Base-by-base conservation (phyloP, 768 basidiomycete species). In the Dictyophora rubrovolvata region DNA sequence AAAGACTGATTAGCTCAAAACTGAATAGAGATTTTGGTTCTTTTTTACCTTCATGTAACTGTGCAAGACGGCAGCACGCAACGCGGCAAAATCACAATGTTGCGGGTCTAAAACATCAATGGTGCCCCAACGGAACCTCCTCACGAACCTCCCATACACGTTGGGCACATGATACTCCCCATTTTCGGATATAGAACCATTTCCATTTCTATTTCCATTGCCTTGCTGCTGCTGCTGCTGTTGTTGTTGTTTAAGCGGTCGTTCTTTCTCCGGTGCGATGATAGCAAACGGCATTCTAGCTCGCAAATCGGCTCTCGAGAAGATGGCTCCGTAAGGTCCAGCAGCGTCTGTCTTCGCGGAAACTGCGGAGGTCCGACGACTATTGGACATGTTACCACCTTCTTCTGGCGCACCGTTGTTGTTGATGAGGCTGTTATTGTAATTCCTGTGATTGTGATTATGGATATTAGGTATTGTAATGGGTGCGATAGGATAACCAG, bases 101-200 rank as follows among this genome's bases (percentile, higher is more conserved):
- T 77, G 78, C 55, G 91, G 89, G 70, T 90, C 78, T 53, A 93
- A 80, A 57, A 93, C 90, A 70, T 93, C 88, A 60, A 94, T 78
- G 49, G 79, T 86, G 36, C 93, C 93, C 93, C 93, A 95, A 64
- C 90, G 74, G 69, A 87, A 94, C 67, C 81, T 84, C 62, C 92
- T 75, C 35, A 81, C 75, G 68, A 92, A 92, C 56, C 86, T 77
- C 53, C 89, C 87, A 71, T 47, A 14, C 28, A 36, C 48, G 20
- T 34, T 46, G 34, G 64, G 69, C 56, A 70, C 53, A 48, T 56
- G 53, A 47, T 64, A 18, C 67, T 72, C 61, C 50, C 73, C 75
- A 62, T 81, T 79, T 59, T 82, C 81, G 21, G 79, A 46, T 33
- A 42, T 23, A 36, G 48, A 14, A 22, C 20, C 46, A 21, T 16